Evolutionary conservation across 768 basidiomycete species (phyloP).

Genomic region (Rhodotorula taiwanensis): DNA sequence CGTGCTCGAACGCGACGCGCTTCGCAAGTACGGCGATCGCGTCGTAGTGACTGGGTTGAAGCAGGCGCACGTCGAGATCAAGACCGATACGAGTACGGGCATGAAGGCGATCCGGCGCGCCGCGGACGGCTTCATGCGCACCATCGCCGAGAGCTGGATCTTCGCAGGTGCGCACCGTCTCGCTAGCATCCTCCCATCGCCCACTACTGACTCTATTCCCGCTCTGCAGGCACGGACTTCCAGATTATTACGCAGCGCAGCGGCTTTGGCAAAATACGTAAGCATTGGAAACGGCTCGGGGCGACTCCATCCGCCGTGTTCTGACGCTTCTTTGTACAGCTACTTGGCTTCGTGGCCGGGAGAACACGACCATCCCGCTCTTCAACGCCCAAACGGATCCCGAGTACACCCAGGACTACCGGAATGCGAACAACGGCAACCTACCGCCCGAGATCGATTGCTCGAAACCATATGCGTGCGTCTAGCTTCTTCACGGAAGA

Average conservation of each 20-base stretch:
- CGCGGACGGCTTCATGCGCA: constrained; percentile 25
- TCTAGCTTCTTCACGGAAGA: neutral
- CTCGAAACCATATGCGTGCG: constrained; percentile 13
- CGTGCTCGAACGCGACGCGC: constrained; percentile 11
- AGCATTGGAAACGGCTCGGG: no score
- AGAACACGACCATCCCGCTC: constrained; percentile 17
- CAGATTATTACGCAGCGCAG: constrained; percentile 17
- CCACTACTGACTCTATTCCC: neutral
- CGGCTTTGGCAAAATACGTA: constrained; percentile 30
- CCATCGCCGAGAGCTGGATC: constrained; percentile 28
- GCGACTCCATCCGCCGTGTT: no score
- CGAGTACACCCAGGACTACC: neutral
- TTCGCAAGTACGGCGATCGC: neutral
- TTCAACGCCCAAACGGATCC: constrained; percentile 24
- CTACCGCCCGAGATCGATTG: constrained; percentile 16
- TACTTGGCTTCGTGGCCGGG: constrained; percentile 23
- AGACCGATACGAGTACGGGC: neutral
- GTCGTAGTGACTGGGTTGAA: constrained; percentile 27
- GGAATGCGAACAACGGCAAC: constrained; percentile 13
- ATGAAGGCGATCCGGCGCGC: constrained; percentile 1
- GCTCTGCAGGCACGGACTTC: constrained; percentile 18
- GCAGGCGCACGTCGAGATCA: constrained; percentile 25
- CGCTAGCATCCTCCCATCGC: neutral
- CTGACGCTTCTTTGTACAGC: neutral
- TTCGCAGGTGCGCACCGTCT: constrained; percentile 3